These are phyloP conservation scores for Chlorella vulgaris DNA, from an alignment of 139 green algal species.

Conservation along the genomic window DNA sequence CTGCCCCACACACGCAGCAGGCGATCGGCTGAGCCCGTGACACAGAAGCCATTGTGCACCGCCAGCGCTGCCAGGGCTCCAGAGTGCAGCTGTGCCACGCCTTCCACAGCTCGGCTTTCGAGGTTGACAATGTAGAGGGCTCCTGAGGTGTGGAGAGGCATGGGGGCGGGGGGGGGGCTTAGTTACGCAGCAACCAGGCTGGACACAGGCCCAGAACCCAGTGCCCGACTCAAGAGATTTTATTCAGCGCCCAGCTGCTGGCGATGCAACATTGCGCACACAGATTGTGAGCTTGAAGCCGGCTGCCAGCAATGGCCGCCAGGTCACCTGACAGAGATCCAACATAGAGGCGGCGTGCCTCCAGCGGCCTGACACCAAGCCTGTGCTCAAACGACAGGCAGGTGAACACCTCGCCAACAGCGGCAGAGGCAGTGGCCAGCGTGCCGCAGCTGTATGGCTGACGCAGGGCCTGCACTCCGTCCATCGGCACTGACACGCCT, in stretches of 20 bases:
- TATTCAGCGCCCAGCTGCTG: no score
- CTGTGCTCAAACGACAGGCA: constrained; percentile 78
- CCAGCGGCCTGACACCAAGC: constrained; percentile 41
- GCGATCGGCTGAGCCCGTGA: constrained; percentile 72
- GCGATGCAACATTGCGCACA: no score
- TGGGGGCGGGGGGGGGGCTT: neutral
- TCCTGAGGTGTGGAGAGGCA: constrained; percentile 36
- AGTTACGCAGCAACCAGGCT: neutral
- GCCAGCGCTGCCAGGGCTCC: constrained; percentile 68
- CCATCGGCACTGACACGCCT: constrained; percentile 63
- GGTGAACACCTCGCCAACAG: constrained; percentile 76
- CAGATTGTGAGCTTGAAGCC: no score
- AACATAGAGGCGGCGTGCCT: constrained; percentile 54
- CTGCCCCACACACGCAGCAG: constrained; percentile 76
- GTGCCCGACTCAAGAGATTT: no score
- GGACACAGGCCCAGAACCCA: no score
- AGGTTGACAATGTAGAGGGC: constrained; percentile 75
- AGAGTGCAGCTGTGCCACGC: constrained; percentile 77
- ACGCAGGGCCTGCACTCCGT: constrained; percentile 9
- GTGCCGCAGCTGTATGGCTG: constrained; percentile 31
- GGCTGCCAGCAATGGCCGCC: neutral
- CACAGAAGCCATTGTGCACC: constrained; percentile 69
- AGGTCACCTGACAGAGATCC: constrained; percentile 35
- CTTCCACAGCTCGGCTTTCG: constrained; percentile 55
- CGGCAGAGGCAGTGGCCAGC: neutral